Conservation (phyloP, 1,284 basidiomycete species). For the Pseudozyma sp. region DNA sequence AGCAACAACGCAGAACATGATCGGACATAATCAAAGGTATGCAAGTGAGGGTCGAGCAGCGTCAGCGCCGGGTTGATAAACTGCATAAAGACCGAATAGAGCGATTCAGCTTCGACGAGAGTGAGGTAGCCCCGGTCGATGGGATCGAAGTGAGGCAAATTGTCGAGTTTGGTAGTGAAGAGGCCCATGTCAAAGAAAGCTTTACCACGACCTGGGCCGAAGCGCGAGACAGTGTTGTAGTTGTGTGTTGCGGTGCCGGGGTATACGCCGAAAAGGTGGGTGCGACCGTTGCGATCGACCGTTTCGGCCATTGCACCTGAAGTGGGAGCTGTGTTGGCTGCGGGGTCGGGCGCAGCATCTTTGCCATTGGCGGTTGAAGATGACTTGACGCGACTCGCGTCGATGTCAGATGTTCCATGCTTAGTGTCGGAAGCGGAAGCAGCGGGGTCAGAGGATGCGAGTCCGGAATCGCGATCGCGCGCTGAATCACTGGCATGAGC, state of each 20-base stretch:
- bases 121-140: slow-evolving; percentile 44
- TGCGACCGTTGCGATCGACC: slow-evolving; percentile 11
- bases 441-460: slow-evolving; percentile 13
- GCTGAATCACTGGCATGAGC: slow-evolving; percentile 51
- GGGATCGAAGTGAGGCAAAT: slow-evolving; percentile 47
- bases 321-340: not conserved
- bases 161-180: slow-evolving; percentile 46
- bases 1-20: slow-evolving; percentile 49
- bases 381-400: not conserved
- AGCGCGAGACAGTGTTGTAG: slow-evolving; percentile 36
- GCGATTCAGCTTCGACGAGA: slow-evolving; percentile 28
- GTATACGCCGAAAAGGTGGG: slow-evolving; percentile 27
- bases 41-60: slow-evolving; percentile 52
- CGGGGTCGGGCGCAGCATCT: not conserved
- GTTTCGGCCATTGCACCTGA: not conserved
- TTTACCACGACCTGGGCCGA: slow-evolving; percentile 45
- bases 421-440: not conserved
- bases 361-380: not conserved
- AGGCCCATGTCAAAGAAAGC: slow-evolving; percentile 49
- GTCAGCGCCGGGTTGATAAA: slow-evolving; percentile 51
- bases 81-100: slow-evolving; percentile 47
- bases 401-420: not conserved
- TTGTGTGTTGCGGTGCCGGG: slow-evolving; percentile 16
- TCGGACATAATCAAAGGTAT: slow-evolving; percentile 52
- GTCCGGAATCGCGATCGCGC: slow-evolving; percentile 32